These are phyloP conservation scores for Salix arbutifolia DNA, from an alignment of 345 rosid species.

Conservation along the genomic window DNA sequence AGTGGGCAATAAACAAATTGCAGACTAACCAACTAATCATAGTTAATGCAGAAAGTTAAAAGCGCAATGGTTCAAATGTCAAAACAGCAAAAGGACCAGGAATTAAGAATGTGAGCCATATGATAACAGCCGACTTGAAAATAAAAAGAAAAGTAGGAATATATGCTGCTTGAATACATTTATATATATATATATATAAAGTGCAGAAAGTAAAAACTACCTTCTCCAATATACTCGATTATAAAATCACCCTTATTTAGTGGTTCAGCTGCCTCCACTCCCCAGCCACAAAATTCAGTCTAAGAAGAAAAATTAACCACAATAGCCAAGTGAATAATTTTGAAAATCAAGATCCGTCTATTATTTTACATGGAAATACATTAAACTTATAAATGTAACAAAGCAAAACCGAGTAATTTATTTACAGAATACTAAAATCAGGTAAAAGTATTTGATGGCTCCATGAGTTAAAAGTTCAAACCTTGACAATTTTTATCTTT, in stretches of 20 bases:
- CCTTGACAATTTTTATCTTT: conserved; percentile 80
- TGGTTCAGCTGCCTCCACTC: conserved; percentile 83
- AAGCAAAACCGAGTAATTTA: conserved; percentile 2
- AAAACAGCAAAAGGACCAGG: not conserved
- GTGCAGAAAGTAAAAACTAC: conserved; percentile 33
- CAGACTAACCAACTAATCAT: not conserved
- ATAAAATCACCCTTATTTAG: conserved; percentile 70
- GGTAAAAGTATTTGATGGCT: not conserved
- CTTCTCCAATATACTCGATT: conserved; percentile 95
- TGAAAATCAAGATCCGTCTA: not conserved
- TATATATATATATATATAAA: not conserved
- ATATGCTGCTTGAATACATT: not conserved
- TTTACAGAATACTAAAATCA: not conserved
- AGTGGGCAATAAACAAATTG: not conserved
- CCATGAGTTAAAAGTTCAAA: conserved; percentile 16
- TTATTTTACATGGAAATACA: not conserved
- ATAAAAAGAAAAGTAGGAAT: not conserved
- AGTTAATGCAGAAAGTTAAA: no score
- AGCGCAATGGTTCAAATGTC: no score
- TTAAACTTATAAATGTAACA: not conserved
- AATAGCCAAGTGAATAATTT: not conserved
- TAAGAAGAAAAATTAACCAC: conserved; percentile 30
- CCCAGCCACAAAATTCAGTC: conserved; percentile 97
- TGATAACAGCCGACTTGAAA: not conserved
- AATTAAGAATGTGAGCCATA: not conserved